Conservation (phyloP, 164 flowering plant genomes). For the Platanus orientalis region DNA sequence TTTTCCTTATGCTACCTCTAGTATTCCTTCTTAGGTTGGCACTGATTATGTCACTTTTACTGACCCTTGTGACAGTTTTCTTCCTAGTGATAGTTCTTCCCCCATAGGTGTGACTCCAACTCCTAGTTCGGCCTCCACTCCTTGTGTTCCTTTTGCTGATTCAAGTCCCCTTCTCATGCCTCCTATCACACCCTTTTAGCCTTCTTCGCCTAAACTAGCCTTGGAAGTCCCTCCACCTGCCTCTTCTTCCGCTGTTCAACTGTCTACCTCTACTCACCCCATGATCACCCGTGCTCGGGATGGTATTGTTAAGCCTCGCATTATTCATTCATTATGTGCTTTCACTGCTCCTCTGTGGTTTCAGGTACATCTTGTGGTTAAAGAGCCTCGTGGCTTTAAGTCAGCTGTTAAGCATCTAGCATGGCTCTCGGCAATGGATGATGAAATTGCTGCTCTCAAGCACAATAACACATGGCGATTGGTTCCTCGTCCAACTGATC, state of each 20-base stretch:
- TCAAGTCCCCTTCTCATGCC: neutral
- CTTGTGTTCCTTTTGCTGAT: neutral
- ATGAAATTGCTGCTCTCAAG: conserved; percentile 1
- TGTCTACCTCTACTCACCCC: neutral
- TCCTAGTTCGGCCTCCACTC: conserved; percentile 1
- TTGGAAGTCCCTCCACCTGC: conserved; percentile 3
- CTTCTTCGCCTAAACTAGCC: neutral
- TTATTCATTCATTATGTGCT: neutral
- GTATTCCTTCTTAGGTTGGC: too few species aligned
- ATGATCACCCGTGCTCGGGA: too few species aligned
- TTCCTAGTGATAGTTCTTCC: neutral
- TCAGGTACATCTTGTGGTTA: conserved; percentile 6
- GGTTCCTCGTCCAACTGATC: conserved; percentile 3
- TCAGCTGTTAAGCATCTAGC: too few species aligned
- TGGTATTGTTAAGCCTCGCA: neutral
- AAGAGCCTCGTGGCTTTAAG: too few species aligned
- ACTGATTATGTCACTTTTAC: conserved; percentile 4
- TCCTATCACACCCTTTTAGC: neutral
- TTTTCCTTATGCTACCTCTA: too few species aligned
- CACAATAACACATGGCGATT: conserved; percentile 3
- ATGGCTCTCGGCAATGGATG: conserved; percentile 5
- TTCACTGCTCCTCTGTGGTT: conserved; percentile 2
- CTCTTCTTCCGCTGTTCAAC: neutral
- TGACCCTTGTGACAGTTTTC: conserved; percentile 1
- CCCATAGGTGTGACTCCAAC: neutral